Percentiles rank a stretch among this genome's conserved stretches.
Evolutionary conservation across 2,329 filamentous ascomycete species (phyloP).

Genomic region (Xylaria sp.): DNA sequence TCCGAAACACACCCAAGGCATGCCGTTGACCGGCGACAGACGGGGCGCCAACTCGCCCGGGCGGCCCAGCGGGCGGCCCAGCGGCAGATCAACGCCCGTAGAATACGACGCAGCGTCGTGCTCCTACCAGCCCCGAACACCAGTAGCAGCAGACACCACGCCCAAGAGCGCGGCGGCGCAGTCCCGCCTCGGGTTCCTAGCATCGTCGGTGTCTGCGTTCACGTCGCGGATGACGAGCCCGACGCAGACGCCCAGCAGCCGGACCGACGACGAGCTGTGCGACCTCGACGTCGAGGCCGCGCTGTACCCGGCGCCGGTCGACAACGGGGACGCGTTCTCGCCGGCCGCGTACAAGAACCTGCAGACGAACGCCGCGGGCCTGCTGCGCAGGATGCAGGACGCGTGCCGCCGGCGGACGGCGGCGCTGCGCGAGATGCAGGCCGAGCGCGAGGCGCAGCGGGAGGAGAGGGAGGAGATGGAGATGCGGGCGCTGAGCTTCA

Average conservation of each 20-base stretch:
- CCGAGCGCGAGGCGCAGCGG: slow-evolving; percentile 63
- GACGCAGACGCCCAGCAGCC: slow-evolving; percentile 42
- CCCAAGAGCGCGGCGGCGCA: slow-evolving; percentile 51
- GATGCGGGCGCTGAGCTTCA: slow-evolving; percentile 64
- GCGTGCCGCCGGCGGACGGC: slow-evolving; percentile 67
- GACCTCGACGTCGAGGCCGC: slow-evolving; percentile 65
- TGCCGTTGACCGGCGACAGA: slow-evolving; percentile 58
- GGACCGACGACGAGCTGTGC: slow-evolving; percentile 63
- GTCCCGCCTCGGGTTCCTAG: slow-evolving; percentile 60
- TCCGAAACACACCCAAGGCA: slow-evolving; percentile 48
- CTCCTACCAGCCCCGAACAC: slow-evolving; percentile 46
- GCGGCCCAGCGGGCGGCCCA: slow-evolving; percentile 51
- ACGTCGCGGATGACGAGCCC: slow-evolving; percentile 53
- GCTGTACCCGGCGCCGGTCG: slow-evolving; percentile 60
- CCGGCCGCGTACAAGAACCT: slow-evolving; percentile 70
- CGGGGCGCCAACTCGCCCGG: slow-evolving; percentile 48
- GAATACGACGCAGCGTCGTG: slow-evolving; percentile 50
- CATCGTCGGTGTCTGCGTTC: slow-evolving; percentile 59
- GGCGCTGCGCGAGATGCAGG: slow-evolving; percentile 62
- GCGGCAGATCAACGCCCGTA: slow-evolving; percentile 42
- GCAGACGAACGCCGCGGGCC: slow-evolving; percentile 66
- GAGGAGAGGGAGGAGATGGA: slow-evolving; percentile 69
- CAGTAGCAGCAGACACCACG: slow-evolving; percentile 42
- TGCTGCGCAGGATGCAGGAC: slow-evolving; percentile 66
- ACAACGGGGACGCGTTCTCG: slow-evolving; percentile 64